These are phyloP conservation scores for Trichocladium antarcticum DNA, from an alignment of 495 filamentous ascomycete species.

Conservation along the genomic window DNA sequence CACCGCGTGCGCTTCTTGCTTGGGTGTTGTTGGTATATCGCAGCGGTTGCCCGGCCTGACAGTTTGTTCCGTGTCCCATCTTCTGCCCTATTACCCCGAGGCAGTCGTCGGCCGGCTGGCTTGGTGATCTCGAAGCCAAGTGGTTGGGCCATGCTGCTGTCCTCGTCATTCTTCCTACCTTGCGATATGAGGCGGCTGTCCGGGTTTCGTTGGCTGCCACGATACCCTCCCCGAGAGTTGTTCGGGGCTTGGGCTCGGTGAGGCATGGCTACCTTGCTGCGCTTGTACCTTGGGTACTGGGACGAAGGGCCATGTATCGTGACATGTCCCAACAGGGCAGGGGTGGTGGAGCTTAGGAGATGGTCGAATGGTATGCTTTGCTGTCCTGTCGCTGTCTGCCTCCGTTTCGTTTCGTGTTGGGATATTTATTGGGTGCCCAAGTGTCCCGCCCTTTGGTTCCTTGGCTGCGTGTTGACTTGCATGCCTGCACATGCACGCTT, in stretches of 20 bases:
- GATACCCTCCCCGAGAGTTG: background rate
- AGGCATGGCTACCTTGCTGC: background rate
- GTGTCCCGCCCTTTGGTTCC: background rate
- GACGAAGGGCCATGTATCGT: background rate
- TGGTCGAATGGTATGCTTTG: background rate
- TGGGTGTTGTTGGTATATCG: background rate
- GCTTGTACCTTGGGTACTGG: background rate
- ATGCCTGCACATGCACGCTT: background rate
- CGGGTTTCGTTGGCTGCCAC: background rate
- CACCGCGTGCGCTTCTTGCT: background rate
- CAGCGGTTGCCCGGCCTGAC: background rate
- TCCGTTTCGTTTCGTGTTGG: background rate
- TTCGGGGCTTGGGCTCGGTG: slow-evolving; percentile 1
- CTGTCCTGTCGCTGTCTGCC: background rate
- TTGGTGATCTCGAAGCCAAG: no score
- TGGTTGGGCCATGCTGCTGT: no score
- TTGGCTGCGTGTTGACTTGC: background rate
- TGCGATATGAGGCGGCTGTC: no score
- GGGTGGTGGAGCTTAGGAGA: background rate
- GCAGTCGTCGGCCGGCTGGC: no score
- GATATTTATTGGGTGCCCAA: background rate
- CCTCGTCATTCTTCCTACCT: no score
- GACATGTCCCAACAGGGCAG: background rate
- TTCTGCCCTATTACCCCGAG: background rate
- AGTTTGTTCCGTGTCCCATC: background rate